Conservation (phyloP, 2,329 filamentous ascomycete species). For the Claviceps sp. region DNA sequence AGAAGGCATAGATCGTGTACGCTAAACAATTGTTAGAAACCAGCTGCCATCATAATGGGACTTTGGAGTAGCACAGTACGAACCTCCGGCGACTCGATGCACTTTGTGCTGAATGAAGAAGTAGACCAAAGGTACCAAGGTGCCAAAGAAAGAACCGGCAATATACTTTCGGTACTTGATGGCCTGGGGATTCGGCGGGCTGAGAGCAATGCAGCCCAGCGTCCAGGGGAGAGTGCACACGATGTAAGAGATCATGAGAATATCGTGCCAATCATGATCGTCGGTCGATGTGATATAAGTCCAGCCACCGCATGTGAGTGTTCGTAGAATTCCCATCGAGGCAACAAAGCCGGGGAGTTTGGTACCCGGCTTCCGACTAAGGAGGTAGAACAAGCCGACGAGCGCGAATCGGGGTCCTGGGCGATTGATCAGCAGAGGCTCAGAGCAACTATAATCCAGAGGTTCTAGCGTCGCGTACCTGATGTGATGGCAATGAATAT, state of each 20-base stretch:
- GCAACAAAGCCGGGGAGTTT: conserved; percentile 72
- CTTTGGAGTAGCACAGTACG: conserved; percentile 17
- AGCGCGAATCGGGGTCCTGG: conserved; percentile 79
- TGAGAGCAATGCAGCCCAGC: conserved; percentile 73
- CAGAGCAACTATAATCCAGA: neutral
- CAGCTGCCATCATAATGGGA: too few species aligned
- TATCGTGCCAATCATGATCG: conserved; percentile 96
- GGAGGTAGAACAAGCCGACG: conserved; percentile 80
- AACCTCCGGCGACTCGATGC: conserved; percentile 84
- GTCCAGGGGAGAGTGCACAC: conserved; percentile 95
- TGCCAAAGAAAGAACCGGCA: conserved; percentile 75
- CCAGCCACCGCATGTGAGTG: conserved; percentile 92
- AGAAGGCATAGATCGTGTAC: conserved; percentile 95
- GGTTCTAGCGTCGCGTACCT: conserved; percentile 32
- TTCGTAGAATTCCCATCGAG: conserved; percentile 70
- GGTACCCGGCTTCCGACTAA: conserved; percentile 64
- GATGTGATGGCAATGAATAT: conserved; percentile 95
- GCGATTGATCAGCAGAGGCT: neutral
- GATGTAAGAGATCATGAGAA: conserved; percentile 98
- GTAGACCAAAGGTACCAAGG: conserved; percentile 79
- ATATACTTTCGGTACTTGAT: conserved; percentile 83
- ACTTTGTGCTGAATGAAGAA: conserved; percentile 99
- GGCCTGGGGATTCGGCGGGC: conserved; percentile 68
- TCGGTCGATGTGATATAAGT: conserved; percentile 98
- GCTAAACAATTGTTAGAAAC: conserved; percentile 37